Conservation (phyloP, 768 basidiomycete genomes). For the Lactarius indigo region DNA sequence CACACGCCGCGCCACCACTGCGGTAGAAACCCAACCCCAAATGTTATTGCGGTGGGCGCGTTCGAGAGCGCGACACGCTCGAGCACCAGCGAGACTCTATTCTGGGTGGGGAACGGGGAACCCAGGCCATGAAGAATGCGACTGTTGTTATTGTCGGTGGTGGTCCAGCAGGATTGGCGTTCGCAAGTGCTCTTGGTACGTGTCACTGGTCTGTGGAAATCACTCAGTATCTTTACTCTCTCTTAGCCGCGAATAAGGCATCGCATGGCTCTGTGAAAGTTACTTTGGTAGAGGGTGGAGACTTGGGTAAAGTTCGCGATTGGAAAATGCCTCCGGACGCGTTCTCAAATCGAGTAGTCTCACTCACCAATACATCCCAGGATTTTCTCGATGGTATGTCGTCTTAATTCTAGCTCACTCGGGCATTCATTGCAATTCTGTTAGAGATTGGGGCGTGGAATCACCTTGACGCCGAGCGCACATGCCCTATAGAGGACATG, state of each 20-base stretch:
- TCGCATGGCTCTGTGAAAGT: slow-evolving; percentile 56
- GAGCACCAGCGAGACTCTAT: not conserved
- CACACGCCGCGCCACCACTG: not conserved
- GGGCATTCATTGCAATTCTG: not conserved
- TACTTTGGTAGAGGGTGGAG: slow-evolving; percentile 77
- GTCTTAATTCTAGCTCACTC: not conserved
- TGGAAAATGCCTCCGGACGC: slow-evolving; percentile 57
- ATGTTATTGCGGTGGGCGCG: not conserved
- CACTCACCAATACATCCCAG: slow-evolving; percentile 73
- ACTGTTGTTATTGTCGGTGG: slow-evolving; percentile 95
- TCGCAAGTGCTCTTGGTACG: slow-evolving; percentile 84
- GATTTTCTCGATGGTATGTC: slow-evolving; percentile 59
- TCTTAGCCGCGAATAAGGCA: slow-evolving; percentile 49
- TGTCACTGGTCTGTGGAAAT: not conserved
- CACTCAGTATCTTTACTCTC: slow-evolving; percentile 8
- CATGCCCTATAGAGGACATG: slow-evolving; percentile 78
- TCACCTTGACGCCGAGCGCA: slow-evolving; percentile 63
- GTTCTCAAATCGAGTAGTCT: slow-evolving; percentile 84
- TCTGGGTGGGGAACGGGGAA: not conserved
- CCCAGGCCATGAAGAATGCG: slow-evolving; percentile 48
- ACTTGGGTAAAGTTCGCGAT: slow-evolving; percentile 59
- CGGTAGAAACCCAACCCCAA: not conserved
- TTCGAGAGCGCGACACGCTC: not conserved
- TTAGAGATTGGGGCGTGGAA: slow-evolving; percentile 84
- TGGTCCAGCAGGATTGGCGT: slow-evolving; percentile 85